Conservation (phyloP, 2,329 filamentous ascomycete genomes). For the Thielaviopsis populi region DNA sequence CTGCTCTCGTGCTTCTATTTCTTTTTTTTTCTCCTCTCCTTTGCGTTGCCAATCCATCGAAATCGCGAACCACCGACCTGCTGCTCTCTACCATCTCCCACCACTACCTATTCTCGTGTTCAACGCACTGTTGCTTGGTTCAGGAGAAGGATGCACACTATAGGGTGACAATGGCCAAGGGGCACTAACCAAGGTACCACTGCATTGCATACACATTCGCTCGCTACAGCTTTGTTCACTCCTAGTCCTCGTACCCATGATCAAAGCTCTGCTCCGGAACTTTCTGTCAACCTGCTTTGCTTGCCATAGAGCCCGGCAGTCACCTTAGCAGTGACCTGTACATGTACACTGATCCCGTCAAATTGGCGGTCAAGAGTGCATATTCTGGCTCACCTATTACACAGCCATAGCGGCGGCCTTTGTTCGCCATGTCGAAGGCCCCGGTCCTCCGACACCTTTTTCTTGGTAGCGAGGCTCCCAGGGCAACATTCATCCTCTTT, state of each 20-base stretch:
- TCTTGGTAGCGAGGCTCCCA: not conserved
- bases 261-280: not conserved
- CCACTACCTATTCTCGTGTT: not conserved
- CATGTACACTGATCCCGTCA: not conserved
- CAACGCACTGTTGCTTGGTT: not conserved
- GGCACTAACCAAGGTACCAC: not conserved
- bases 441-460: not conserved
- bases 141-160: constrained; percentile 1
- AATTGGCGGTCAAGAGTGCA: constrained; percentile 1
- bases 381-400: not conserved
- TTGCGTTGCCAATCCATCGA: not conserved
- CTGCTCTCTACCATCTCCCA: not conserved
- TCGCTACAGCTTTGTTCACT: not conserved
- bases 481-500: not conserved
- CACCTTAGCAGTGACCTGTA: not conserved
- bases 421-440: no score
- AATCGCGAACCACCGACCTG: not conserved
- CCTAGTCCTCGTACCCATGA: not conserved
- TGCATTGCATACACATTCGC: not conserved
- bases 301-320: not conserved
- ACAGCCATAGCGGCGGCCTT: not conserved
- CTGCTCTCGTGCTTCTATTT: not conserved
- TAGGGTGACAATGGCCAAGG: not conserved
- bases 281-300: not conserved
- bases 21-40: not conserved